Evolutionary conservation across 371 early-diverging fungal genomes (phyloP).

Genomic region (Umbelopsis sp.): DNA sequence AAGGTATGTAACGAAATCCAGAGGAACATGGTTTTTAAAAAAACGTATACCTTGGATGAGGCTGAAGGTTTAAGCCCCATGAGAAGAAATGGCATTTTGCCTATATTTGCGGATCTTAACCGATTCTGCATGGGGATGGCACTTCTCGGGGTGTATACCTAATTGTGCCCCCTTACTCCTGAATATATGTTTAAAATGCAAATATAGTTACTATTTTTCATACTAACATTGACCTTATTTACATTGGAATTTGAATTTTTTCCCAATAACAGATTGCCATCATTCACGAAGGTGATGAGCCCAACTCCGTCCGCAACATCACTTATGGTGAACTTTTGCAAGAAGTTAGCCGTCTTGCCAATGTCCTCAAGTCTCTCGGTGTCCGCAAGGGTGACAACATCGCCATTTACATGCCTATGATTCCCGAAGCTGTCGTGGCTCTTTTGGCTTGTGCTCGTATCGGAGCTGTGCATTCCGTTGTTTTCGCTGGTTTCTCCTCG

Average conservation of each 20-base stretch:
- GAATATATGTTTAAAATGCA: no score
- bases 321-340: slow-evolving; percentile 86
- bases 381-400: slow-evolving; percentile 92
- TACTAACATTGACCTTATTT: slow-evolving; percentile 8
- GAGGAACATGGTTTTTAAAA: no score
- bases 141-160: no score
- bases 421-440: slow-evolving; percentile 90
- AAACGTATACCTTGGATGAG: no score
- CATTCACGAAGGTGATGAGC: slow-evolving; percentile 91
- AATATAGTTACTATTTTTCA: no score
- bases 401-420: slow-evolving; percentile 97
- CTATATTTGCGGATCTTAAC: no score
- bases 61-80: no score
- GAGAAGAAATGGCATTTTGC: no score
- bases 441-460: slow-evolving; percentile 95
- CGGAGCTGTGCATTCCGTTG: slow-evolving; percentile 89
- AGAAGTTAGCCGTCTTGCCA: slow-evolving; percentile 83
- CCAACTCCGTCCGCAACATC: slow-evolving; percentile 69
- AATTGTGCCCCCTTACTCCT: no score
- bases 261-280: slow-evolving; percentile 71
- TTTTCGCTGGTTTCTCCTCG: slow-evolving; percentile 93
- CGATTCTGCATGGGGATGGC: no score
- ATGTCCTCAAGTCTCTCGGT: slow-evolving; percentile 77
- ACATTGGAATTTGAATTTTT: neutral
- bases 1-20: slow-evolving; percentile 37